A percentile compares a stretch with the other conserved stretches of the same genome.
Evolutionary conservation across 345 rosid genomes (phyloP).

Genomic region (Acer negundo): DNA sequence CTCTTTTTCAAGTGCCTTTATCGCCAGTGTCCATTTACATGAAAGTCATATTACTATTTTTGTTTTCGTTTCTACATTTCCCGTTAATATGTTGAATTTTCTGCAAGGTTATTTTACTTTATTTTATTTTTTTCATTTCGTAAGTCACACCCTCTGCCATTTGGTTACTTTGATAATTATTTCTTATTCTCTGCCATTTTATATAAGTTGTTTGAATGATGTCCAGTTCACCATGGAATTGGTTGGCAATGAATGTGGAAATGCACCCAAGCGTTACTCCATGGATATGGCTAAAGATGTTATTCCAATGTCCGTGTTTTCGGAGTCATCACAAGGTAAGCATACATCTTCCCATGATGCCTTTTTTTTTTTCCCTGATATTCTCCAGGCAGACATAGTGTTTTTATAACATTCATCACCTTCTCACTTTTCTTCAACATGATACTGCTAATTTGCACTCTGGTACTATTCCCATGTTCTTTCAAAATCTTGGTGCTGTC

Average conservation of each 20-base stretch:
- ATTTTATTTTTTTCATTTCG: background rate
- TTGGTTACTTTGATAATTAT: background rate
- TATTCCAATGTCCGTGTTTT: constrained; percentile 69
- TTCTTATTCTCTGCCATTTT: background rate
- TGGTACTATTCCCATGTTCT: background rate
- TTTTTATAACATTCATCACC: background rate
- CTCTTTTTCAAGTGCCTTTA: background rate
- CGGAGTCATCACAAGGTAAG: constrained; percentile 67
- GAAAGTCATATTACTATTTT: background rate
- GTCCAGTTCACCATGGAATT: constrained; percentile 73
- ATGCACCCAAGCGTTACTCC: constrained; percentile 59
- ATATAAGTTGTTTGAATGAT: constrained; percentile 10
- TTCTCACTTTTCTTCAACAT: background rate
- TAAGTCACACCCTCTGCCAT: background rate
- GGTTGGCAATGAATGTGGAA: constrained; percentile 62
- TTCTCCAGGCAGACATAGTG: background rate
- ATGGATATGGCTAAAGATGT: constrained; percentile 82
- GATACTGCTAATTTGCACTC: background rate
- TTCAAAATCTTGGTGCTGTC: background rate
- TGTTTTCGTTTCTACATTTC: background rate
- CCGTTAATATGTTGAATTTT: background rate
- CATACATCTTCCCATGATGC: background rate
- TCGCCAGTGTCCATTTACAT: background rate
- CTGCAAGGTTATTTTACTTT: background rate
- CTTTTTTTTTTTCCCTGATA: background rate